A percentile compares a stretch with the other conserved stretches of the same genome.
phyloP scores from a whole-genome alignment of 108 stramenopile species.

The Chaetoceros muelleri region DNA sequence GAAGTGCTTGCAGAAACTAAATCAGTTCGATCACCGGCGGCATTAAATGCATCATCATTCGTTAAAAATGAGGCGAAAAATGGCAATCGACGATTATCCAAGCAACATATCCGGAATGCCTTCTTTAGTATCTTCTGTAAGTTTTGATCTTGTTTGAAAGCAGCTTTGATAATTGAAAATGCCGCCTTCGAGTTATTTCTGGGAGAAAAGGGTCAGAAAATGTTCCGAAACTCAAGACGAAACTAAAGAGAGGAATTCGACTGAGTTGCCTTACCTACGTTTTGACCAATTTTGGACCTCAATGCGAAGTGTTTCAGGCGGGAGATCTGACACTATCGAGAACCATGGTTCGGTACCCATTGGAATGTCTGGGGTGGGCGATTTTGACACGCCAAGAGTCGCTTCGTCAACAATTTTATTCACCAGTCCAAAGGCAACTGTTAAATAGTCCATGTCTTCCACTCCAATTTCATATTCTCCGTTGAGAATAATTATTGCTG shows the following conservation, averaged over 20 bases:
- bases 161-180: neutral
- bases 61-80: slow-evolving; percentile 51
- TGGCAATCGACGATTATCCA: slow-evolving; percentile 53
- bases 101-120: slow-evolving; percentile 53
- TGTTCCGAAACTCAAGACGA: neutral
- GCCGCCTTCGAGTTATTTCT: neutral
- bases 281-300: slow-evolving; percentile 2
- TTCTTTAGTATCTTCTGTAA: slow-evolving; percentile 10
- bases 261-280: neutral
- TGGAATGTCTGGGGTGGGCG: slow-evolving; percentile 1
- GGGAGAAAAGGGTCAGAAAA: too few relatives aligned
- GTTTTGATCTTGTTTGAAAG: neutral
- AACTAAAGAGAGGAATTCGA: neutral
- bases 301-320: neutral
- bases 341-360: too few relatives aligned
- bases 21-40: slow-evolving; percentile 9
- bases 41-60: slow-evolving; percentile 7
- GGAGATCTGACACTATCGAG: neutral
- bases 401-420: slow-evolving; percentile 13
- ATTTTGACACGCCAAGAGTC: slow-evolving; percentile 11
- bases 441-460: slow-evolving; percentile 37
- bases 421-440: slow-evolving; percentile 42
- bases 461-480: slow-evolving; percentile 25
- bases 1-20: slow-evolving; percentile 31
- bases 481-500: slow-evolving; percentile 48